A percentile compares a stretch with the other conserved stretches of the same genome.
These are phyloP conservation scores for Starmerella khaoyaiensis DNA, from an alignment of 805 yeast species.

Conservation along the genomic window DNA sequence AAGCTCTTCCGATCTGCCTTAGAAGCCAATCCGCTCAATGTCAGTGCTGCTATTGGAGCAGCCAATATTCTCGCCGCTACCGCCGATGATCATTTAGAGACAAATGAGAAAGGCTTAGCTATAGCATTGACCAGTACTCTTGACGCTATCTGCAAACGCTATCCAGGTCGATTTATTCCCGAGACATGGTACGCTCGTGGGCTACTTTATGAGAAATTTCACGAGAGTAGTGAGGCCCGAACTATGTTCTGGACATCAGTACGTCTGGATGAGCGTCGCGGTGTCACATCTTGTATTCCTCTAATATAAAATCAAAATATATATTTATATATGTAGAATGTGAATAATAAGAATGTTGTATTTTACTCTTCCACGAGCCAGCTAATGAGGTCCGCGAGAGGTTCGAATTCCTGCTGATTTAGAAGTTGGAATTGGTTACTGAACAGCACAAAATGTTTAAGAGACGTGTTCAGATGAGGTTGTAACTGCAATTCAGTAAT, in stretches of 20 bases:
- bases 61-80: constrained; percentile 7
- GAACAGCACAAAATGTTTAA: constrained; percentile 85
- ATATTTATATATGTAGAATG: constrained; percentile 1
- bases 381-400: constrained; percentile 69
- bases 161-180: constrained; percentile 35
- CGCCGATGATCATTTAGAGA: constrained; percentile 1
- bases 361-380: constrained; percentile 41
- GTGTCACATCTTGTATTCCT: constrained; percentile 12
- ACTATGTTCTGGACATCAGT: constrained; percentile 39
- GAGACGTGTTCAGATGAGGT: constrained; percentile 82
- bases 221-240: constrained; percentile 39
- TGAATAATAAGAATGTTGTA: neutral
- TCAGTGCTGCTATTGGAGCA: constrained; percentile 19
- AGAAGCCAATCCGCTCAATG: constrained; percentile 13
- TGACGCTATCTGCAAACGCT: constrained; percentile 16
- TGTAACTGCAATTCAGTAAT: constrained; percentile 84
- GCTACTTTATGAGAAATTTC: constrained; percentile 45
- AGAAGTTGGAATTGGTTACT: constrained; percentile 72
- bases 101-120: too few species aligned
- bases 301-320: neutral
- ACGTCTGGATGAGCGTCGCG: constrained; percentile 18
- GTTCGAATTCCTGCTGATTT: constrained; percentile 76
- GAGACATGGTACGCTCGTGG: constrained; percentile 66
- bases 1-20: constrained; percentile 14
- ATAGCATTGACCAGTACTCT: constrained; percentile 12